Evolutionary conservation across 805 yeast genomes (phyloP), one percentile per base, ranked within the genome.

Genomic region (Saturnispora mendoncae): DNA sequence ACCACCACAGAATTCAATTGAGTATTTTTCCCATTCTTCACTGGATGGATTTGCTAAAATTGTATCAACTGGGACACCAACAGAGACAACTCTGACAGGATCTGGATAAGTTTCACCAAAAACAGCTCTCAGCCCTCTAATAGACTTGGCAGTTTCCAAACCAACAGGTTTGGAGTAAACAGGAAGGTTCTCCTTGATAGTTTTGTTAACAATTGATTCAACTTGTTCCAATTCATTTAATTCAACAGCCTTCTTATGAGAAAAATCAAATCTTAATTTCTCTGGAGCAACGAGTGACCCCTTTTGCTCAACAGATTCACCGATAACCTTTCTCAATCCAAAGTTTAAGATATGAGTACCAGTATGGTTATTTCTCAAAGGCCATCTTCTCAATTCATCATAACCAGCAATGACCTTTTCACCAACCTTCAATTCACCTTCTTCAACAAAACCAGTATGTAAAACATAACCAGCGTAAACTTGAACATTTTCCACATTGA

Each of bases 21-120:
- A 85, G 56, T 74, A 69, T 32, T 74, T 66, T 54, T 62, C 65
- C 97, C 98, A 92, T 55, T 84, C 76, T 39, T 67, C 66, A 57
- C 75, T 83, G 23, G 67, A 53, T 51, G 97, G 95, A 53, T 78
- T 69, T 6, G 71, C 69, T 50, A 90, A 61, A 51, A 92, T 68
- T 12, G 83, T 92, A 20, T 84, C 87, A 33, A 92, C 87, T 36
- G 95, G 79, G 31, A 75, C 81, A 57, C 99, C 99, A 56, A 92
- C 84, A 24, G 95, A 84, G 37, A 92, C 97, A 52, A 92, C 98
- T 61, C 98, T 80, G 18, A 92, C 99, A 29, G 98, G 99, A 59
- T 92, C 97, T 33, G 99, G 99, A 59, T 92, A 92, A 3, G 95
- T 86, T 70, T 92, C 99, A 57, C 98, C 98, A 56, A 92, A 92